phyloP scores from a whole-genome alignment of 2,329 filamentous ascomycete genomes.

The Aspergillus tubingensis region DNA sequence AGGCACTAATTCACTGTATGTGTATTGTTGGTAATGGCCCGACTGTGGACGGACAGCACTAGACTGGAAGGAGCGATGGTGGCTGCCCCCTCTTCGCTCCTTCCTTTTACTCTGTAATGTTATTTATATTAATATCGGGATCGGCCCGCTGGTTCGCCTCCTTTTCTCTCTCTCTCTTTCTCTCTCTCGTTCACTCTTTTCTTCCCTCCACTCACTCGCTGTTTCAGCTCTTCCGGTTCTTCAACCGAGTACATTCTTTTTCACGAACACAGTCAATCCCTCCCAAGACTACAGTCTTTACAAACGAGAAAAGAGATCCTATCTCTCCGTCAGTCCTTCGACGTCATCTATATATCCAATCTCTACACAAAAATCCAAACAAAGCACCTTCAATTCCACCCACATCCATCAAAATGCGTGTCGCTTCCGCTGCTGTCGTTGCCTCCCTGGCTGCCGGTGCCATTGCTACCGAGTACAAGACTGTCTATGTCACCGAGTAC shows the following conservation, averaged over 20 bases:
- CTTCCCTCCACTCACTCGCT: conserved; percentile 31
- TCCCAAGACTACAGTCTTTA: conserved; percentile 19
- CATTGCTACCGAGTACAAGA: conserved; percentile 49
- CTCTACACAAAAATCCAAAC: background rate
- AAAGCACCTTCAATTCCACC: background rate
- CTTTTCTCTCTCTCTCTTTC: conserved; percentile 15
- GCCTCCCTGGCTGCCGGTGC: conserved; percentile 44
- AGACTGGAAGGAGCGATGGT: too few relatives aligned
- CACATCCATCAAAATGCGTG: conserved; percentile 50
- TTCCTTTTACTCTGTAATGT: too few relatives aligned
- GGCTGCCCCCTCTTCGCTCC: too few relatives aligned
- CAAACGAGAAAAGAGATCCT: conserved; percentile 3
- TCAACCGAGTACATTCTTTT: conserved; percentile 44
- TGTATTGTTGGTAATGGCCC: too few relatives aligned
- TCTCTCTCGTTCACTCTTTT: conserved; percentile 20
- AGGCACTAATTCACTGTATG: too few relatives aligned
- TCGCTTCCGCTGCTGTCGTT: conserved; percentile 45
- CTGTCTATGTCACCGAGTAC: conserved; percentile 66
- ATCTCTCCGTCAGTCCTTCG: conserved; percentile 26
- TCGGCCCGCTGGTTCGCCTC: background rate
- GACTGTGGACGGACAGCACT: too few relatives aligned
- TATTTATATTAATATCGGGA: conserved; percentile 1
- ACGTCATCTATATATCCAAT: conserved; percentile 4
- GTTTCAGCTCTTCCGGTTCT: conserved; percentile 50
- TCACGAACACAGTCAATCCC: conserved; percentile 13